A percentile compares a stretch with the other conserved stretches of the same genome.
Conservation (phyloP, 2,329 filamentous ascomycete genomes). For the Coleophoma cylindrospora region DNA sequence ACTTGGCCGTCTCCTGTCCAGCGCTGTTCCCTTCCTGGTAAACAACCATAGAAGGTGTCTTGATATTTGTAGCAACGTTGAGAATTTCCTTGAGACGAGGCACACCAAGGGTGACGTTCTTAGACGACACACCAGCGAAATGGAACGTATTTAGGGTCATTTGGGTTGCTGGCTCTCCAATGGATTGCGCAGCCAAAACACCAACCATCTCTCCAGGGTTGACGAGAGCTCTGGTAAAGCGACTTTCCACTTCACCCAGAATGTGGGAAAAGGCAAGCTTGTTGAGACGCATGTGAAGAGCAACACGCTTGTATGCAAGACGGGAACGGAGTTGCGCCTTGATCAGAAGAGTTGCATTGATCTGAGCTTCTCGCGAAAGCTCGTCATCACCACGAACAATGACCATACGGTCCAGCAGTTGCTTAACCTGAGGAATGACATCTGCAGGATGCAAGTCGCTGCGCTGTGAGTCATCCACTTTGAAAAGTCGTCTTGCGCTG, state of each 20-base stretch:
- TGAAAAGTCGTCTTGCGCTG: conserved; percentile 84
- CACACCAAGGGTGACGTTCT: conserved; percentile 99
- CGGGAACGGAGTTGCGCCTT: conserved; percentile 87
- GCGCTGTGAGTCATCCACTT: conserved; percentile 76
- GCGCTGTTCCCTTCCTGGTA: conserved; percentile 61
- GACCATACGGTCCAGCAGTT: conserved; percentile 70
- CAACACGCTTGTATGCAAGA: conserved; percentile 88
- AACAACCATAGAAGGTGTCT: conserved; percentile 95
- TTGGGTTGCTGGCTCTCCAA: conserved; percentile 96
- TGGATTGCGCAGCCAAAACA: conserved; percentile 94
- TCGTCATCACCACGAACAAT: conserved; percentile 82
- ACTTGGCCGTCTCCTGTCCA: conserved; percentile 76
- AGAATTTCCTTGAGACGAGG: conserved; percentile 99
- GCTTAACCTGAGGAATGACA: conserved; percentile 74
- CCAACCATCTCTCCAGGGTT: conserved; percentile 98
- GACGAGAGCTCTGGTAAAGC: conserved; percentile 81
- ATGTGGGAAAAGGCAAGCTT: conserved; percentile 91
- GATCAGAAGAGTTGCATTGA: conserved; percentile 84
- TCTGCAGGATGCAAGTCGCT: conserved; percentile 88
- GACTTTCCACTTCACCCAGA: conserved; percentile 81
- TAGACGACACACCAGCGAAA: conserved; percentile 98
- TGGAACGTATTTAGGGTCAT: conserved; percentile 99
- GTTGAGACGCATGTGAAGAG: conserved; percentile 79
- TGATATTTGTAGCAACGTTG: conserved; percentile 96
- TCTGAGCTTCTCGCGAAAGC: conserved; percentile 81